Base-by-base conservation (phyloP, 2,329 filamentous ascomycete genomes). In the Diaporthe aspalathi region DNA sequence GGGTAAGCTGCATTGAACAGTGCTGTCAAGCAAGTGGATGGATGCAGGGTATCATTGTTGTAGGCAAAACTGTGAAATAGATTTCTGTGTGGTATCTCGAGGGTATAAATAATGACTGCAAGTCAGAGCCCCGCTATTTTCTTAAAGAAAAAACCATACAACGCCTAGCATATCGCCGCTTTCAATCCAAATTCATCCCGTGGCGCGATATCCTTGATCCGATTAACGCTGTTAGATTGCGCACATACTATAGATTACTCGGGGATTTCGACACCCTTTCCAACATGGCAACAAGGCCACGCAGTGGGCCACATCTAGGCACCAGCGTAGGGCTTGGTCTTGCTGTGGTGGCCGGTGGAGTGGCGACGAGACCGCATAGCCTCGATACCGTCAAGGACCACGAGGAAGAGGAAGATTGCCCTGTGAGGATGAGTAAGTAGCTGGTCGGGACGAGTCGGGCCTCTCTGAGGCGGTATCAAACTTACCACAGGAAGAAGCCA, bases 401-500 rank as follows among this genome's bases (percentile, higher is more conserved):
- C 80, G 8, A 89, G 79, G 60, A 81, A 83, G 8, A 81, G 82
- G 76, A 88, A 87, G 70, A 86, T 80, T 56, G 80, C 83, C 87
- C 87, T 81, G 11, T 6, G 14, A 3, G 12, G 5, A 43, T n/a
- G 20, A 8, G 27, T 70, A 16, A 68, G 63, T 53, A 68, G 35
- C 35, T 11, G 54, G 2, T 49, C 5, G 16, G 7, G 14, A 2
- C 0, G 12, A 1, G n/a, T 29, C 2, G 20, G 6, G 14, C n/a
- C 27, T 16, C 8, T 32, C 32, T 27, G 20, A 16, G 47, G 7
- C 6, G 47, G 35, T 16, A 57, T 5, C 20, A 53, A 53, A 76
- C 78, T 32, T 70, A 81, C 85, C 86, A 93, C 67, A 89, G 84
- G 77, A 93, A 88, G 76, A 91, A 92, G 7, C 86, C 90, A 76